Evolutionary conservation across 805 yeast species (phyloP).

Genomic region (Saccharomycopsis oosterbeekiorum): DNA sequence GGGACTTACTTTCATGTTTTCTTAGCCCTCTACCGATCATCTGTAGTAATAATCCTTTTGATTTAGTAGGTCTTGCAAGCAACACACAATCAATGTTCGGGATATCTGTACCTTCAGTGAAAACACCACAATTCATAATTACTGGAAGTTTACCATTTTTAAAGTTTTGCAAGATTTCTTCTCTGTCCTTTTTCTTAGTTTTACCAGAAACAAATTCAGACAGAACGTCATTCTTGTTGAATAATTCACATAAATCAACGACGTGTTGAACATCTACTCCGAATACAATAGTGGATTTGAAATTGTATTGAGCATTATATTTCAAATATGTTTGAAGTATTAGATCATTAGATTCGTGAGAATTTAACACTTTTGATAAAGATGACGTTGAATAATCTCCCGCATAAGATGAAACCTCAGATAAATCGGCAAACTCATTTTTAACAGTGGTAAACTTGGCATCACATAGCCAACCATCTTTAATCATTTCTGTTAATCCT

Average conservation of each 20-base stretch:
- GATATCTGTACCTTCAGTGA: slow-evolving; percentile 92
- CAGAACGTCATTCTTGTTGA: slow-evolving; percentile 50
- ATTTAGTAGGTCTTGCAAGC: slow-evolving; percentile 71
- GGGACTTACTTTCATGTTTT: slow-evolving; percentile 45
- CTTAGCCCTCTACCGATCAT: slow-evolving; percentile 91
- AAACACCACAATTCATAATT: slow-evolving; percentile 76
- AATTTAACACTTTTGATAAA: slow-evolving; percentile 47
- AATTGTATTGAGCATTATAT: slow-evolving; percentile 28
- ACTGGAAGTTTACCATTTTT: slow-evolving; percentile 55
- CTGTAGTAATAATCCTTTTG: slow-evolving; percentile 62
- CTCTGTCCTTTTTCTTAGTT: slow-evolving; percentile 46
- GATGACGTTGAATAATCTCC: slow-evolving; percentile 48
- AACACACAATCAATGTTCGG: slow-evolving; percentile 79
- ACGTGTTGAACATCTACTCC: slow-evolving; percentile 71
- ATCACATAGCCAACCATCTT: slow-evolving; percentile 59
- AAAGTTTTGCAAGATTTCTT: slow-evolving; percentile 45
- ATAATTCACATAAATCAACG: slow-evolving; percentile 37
- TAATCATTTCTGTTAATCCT: slow-evolving; percentile 54
- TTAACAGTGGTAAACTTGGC: slow-evolving; percentile 54
- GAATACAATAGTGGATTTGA: slow-evolving; percentile 63
- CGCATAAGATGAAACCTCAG: slow-evolving; percentile 17
- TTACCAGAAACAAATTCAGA: slow-evolving; percentile 66
- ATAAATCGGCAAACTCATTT: slow-evolving; percentile 18
- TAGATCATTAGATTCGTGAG: slow-evolving; percentile 41
- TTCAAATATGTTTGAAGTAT: slow-evolving; percentile 46